A percentile compares a stretch with the other conserved stretches of the same genome.
Evolutionary conservation across 495 filamentous ascomycete genomes (phyloP).

Genomic region (Pseudoneurospora amorphoporcata): DNA sequence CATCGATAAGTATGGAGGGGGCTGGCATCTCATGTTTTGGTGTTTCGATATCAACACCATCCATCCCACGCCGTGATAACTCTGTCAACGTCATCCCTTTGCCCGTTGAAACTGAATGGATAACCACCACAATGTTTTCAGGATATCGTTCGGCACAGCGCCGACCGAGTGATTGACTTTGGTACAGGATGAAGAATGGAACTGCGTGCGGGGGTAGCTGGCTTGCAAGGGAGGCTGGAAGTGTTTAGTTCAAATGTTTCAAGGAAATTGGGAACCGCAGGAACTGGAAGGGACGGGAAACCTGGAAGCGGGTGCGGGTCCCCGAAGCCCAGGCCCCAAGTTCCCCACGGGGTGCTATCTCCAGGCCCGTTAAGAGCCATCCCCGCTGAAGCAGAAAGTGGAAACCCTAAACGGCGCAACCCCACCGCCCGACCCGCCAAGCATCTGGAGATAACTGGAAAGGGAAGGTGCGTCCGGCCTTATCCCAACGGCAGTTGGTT

Average conservation of each 20-base stretch:
- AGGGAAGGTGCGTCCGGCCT: not conserved
- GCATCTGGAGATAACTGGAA: not conserved
- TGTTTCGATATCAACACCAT: not conserved
- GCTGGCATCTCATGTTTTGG: not conserved
- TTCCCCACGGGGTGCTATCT: not conserved
- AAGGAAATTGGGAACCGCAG: not conserved
- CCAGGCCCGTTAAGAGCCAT: not conserved
- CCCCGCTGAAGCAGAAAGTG: not conserved
- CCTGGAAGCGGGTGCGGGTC: not conserved
- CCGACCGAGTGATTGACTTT: not conserved
- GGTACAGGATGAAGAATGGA: not conserved
- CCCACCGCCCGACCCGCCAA: not conserved
- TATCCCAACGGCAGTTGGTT: not conserved
- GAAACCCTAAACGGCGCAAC: not conserved
- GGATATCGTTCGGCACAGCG: not conserved
- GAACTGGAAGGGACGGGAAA: not conserved
- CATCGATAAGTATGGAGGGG: not conserved
- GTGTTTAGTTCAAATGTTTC: not conserved
- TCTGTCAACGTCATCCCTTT: not conserved
- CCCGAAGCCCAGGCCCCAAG: not conserved
- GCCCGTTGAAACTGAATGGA: not conserved
- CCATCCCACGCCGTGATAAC: not conserved
- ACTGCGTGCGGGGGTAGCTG: not conserved
- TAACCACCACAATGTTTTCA: not conserved
- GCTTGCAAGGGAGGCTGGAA: not conserved